Conservation (phyloP, 2,329 filamentous ascomycete genomes). For the Xylariomycetidae sp. region DNA sequence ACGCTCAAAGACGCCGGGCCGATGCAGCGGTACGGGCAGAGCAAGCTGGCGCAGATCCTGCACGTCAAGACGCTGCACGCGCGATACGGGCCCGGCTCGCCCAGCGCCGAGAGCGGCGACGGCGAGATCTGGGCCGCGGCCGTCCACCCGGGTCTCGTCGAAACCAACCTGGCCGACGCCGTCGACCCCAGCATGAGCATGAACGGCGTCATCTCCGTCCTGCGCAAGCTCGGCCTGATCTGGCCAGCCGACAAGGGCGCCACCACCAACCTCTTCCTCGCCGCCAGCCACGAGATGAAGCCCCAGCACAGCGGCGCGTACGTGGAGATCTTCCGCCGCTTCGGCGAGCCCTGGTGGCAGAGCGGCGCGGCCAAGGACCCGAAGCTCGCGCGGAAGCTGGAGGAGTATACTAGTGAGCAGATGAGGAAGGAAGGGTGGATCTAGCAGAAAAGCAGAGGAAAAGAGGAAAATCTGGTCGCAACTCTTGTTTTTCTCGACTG, state of each 20-base stretch:
- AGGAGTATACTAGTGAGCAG: slow-evolving; percentile 26
- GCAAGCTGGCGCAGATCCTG: slow-evolving; percentile 41
- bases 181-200: slow-evolving; percentile 6
- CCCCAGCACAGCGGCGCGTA: slow-evolving; percentile 31
- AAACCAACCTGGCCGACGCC: slow-evolving; percentile 22
- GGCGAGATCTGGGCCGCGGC: slow-evolving; percentile 34
- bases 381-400: slow-evolving; percentile 28
- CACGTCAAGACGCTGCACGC: slow-evolving; percentile 32
- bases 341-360: slow-evolving; percentile 28
- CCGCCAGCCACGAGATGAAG: slow-evolving; percentile 31
- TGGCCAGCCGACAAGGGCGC: slow-evolving; percentile 29
- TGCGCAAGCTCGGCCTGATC: slow-evolving; percentile 17
- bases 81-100: slow-evolving; percentile 29
- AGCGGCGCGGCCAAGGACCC: slow-evolving; percentile 29
- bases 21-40: slow-evolving; percentile 36
- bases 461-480: too few relatives aligned
- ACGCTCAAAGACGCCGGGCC: slow-evolving; percentile 14
- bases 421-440: slow-evolving; percentile 29
- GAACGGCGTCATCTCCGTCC: slow-evolving; percentile 7
- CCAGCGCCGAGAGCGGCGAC: slow-evolving; percentile 18
- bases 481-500: too few relatives aligned
- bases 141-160: slow-evolving; percentile 35
- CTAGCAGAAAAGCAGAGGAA: too few relatives aligned
- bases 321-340: slow-evolving; percentile 24
- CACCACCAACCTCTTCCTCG: slow-evolving; percentile 31